Conservation (phyloP, 768 basidiomycete species). For the Floccularia luteovirens region DNA sequence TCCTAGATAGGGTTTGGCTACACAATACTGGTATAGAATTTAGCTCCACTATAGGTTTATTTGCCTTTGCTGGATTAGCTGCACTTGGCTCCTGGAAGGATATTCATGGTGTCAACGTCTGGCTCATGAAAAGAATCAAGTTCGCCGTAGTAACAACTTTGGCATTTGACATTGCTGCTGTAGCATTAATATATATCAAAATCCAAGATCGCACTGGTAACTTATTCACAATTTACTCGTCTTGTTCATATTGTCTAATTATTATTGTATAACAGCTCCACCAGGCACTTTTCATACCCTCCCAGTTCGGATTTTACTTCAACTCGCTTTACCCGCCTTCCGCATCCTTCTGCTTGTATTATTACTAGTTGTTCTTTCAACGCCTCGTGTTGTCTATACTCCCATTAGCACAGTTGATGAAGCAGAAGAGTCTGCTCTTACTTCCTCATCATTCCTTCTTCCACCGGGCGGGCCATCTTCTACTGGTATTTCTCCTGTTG, state of each 20-base stretch:
- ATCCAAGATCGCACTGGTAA: conserved; percentile 22
- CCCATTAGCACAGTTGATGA: conserved; percentile 35
- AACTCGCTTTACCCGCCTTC: conserved; percentile 48
- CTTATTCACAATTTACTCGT: conserved; percentile 6
- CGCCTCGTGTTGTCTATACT: conserved; percentile 61
- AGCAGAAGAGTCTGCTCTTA: conserved; percentile 28
- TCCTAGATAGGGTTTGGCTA: conserved; percentile 63
- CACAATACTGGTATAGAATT: conserved; percentile 55
- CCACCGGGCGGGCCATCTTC: conserved; percentile 40
- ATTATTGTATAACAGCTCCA: conserved; percentile 14
- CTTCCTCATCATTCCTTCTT: conserved; percentile 47
- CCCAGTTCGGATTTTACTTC: conserved; percentile 23
- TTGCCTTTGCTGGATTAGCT: conserved; percentile 66
- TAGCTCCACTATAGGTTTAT: conserved; percentile 59
- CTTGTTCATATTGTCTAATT: conserved; percentile 6
- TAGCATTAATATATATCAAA: conserved; percentile 41
- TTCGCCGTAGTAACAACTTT: conserved; percentile 44
- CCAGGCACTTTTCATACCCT: conserved; percentile 18
- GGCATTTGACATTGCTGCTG: conserved; percentile 51
- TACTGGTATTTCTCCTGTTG: conserved; percentile 40
- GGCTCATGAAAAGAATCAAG: conserved; percentile 55
- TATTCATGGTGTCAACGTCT: conserved; percentile 59
- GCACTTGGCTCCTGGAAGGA: conserved; percentile 78
- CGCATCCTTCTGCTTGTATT: conserved; percentile 57
- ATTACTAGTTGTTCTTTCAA: conserved; percentile 51